Evolutionary conservation across 176 grass and related monocot species (phyloP).

Genomic region (Oryza brachyantha): DNA sequence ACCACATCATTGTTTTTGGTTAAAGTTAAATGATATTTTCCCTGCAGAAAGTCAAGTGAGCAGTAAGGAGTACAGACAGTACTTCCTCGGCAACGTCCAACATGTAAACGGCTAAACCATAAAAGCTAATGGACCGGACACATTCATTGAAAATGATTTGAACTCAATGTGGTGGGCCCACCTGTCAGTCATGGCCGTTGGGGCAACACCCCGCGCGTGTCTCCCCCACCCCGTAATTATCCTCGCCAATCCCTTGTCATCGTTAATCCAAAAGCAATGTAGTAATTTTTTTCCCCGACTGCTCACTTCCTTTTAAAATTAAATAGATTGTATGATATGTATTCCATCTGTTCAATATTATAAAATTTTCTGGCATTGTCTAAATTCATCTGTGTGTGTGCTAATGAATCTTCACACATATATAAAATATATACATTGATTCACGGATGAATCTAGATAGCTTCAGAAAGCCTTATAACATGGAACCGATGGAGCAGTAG

Average conservation of each 20-base stretch:
- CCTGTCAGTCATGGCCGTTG: not conserved
- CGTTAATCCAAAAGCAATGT: not conserved
- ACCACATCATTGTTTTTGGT: no score
- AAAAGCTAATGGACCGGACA: not conserved
- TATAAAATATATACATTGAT: no score
- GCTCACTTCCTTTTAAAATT: no score
- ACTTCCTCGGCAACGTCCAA: slow-evolving; percentile 10
- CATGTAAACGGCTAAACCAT: slow-evolving; percentile 19
- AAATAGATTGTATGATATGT: no score
- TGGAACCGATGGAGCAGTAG: no score
- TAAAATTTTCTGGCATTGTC: no score
- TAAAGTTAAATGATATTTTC: not conserved
- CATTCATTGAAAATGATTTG: slow-evolving; percentile 35
- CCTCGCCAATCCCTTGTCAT: not conserved
- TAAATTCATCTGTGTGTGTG: no score
- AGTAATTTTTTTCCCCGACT: not conserved
- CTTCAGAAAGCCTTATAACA: no score
- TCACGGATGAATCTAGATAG: no score
- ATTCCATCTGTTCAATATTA: no score
- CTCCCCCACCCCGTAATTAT: not conserved
- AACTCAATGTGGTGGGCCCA: not conserved
- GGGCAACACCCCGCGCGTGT: not conserved
- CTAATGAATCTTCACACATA: no score
- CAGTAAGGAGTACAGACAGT: not conserved
- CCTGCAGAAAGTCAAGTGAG: slow-evolving; percentile 18